These are phyloP conservation scores for Globisporangium iwayamae DNA, from an alignment of 352 stramenopile genomes.

Conservation along the genomic window DNA sequence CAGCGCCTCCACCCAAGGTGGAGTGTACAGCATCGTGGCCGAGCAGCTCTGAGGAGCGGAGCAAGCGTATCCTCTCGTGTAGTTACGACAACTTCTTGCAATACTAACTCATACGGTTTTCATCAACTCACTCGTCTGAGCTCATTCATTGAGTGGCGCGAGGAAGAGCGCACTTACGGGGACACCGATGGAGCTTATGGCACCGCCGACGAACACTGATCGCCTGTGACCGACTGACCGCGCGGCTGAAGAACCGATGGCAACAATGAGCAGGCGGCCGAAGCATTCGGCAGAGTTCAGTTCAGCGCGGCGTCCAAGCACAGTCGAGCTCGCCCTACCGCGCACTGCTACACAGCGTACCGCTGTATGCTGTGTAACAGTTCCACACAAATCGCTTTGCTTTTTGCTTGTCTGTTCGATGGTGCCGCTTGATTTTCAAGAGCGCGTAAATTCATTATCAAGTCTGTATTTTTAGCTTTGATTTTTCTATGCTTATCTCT, in stretches of 20 bases:
- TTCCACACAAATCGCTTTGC: too few species aligned
- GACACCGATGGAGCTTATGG: conserved; percentile 22
- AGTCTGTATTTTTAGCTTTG: too few species aligned
- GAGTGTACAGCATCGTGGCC: neutral
- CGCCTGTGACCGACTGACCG: conserved; percentile 28
- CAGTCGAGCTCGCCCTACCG: too few species aligned
- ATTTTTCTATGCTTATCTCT: neutral
- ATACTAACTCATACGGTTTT: neutral
- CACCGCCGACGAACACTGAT: conserved; percentile 26
- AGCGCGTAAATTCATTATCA: too few species aligned
- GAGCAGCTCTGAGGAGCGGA: neutral
- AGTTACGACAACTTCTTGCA: neutral
- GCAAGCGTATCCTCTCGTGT: neutral
- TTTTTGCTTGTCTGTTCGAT: too few species aligned
- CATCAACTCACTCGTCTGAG: neutral
- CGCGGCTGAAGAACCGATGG: conserved; percentile 10
- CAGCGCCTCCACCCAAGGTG: neutral
- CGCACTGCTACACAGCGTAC: too few species aligned
- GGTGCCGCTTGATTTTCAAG: too few species aligned
- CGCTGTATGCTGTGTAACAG: too few species aligned
- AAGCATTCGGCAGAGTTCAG: too few species aligned
- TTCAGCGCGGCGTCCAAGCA: too few species aligned
- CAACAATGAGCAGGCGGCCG: too few species aligned
- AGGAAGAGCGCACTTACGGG: conserved; percentile 4
- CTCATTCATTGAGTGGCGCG: conserved; percentile 7